Evolutionary conservation across 2,329 filamentous ascomycete genomes (phyloP).

Genomic region (Lachnellula hyalina): DNA sequence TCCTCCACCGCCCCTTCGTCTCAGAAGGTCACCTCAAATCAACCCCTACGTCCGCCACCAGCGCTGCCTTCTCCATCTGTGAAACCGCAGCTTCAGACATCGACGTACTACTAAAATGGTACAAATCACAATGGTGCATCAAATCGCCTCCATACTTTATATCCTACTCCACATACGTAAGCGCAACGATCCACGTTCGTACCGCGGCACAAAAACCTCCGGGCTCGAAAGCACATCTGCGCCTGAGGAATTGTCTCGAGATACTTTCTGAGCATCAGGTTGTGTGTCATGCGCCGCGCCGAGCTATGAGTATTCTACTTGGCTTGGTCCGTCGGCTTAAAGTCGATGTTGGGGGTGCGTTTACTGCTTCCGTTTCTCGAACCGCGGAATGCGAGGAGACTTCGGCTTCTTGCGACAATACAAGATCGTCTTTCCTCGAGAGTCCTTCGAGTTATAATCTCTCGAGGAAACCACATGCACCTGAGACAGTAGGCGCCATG

Average conservation of each 20-base stretch:
- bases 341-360: not conserved
- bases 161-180: conserved; percentile 48
- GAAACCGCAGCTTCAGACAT: conserved; percentile 42
- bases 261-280: conserved; percentile 8
- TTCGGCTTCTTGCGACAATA: not conserved
- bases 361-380: too few relatives aligned
- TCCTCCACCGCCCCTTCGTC: conserved; percentile 50
- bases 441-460: not conserved
- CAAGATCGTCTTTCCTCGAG: not conserved
- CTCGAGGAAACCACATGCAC: too few relatives aligned
- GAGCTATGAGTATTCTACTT: conserved; percentile 6
- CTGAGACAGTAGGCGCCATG: too few relatives aligned
- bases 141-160: conserved; percentile 46
- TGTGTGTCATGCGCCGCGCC: conserved; percentile 3
- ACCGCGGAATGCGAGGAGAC: not conserved
- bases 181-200: conserved; percentile 16
- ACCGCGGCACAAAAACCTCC: conserved; percentile 7
- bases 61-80: conserved; percentile 38
- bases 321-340: conserved; percentile 4
- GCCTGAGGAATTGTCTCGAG: conserved; percentile 5
- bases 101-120: conserved; percentile 38
- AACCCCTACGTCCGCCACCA: conserved; percentile 36
- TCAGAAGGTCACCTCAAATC: conserved; percentile 44
- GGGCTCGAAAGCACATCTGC: conserved; percentile 6
- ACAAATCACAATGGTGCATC: conserved; percentile 41